Percentiles rank a stretch among this genome's conserved stretches.
These are phyloP conservation scores for Nemophila menziesii DNA, from an alignment of 257 asterid species.

Conservation along the genomic window DNA sequence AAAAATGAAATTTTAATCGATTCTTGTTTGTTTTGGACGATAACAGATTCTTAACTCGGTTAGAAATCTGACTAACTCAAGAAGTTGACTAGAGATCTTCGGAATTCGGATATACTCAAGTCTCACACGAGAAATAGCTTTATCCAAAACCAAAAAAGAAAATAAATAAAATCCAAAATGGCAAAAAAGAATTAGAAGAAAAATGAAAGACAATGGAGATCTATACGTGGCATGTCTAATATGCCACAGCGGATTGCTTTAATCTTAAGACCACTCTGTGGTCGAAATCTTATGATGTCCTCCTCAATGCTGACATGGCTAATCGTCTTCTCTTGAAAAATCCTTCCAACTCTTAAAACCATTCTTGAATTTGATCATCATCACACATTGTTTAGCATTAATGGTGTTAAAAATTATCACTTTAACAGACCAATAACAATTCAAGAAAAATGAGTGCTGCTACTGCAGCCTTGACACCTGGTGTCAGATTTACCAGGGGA, in stretches of 20 bases:
- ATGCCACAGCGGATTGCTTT: not conserved
- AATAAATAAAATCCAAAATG: not conserved
- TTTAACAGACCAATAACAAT: not conserved
- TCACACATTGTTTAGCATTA: not conserved
- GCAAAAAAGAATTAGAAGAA: not conserved
- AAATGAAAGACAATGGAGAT: constrained; percentile 3
- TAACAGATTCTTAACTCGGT: too few species aligned
- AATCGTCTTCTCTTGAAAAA: not conserved
- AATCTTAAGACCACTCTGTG: not conserved
- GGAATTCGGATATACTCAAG: too few species aligned
- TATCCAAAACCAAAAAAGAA: too few species aligned
- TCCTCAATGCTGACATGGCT: not conserved
- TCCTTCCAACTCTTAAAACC: not conserved
- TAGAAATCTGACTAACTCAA: too few species aligned
- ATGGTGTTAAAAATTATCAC: not conserved
- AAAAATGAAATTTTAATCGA: too few species aligned
- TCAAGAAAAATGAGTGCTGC: not conserved
- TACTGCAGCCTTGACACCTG: constrained; percentile 3
- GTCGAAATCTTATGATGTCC: not conserved
- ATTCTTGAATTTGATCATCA: not conserved
- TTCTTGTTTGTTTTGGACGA: too few species aligned
- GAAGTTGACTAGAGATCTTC: too few species aligned
- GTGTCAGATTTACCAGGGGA: not conserved
- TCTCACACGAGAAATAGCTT: too few species aligned
- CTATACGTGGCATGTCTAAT: not conserved